These are phyloP conservation scores for Dryas drummondii DNA, from an alignment of 306 rosid genomes.

Conservation along the genomic window DNA sequence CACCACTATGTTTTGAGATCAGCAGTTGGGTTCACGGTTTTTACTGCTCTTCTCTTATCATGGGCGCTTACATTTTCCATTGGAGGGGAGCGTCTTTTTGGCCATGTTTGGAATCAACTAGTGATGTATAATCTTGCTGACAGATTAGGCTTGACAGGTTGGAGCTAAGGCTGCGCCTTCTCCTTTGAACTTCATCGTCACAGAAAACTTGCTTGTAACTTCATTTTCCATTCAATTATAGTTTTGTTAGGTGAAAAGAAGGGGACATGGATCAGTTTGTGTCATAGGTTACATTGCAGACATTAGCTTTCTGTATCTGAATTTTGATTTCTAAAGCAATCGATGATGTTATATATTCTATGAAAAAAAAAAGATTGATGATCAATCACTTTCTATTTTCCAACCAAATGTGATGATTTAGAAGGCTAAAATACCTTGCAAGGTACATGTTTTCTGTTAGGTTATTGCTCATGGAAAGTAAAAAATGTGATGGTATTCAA, in stretches of 20 bases:
- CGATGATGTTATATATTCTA: neutral
- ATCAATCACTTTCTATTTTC: no score
- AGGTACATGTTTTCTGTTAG: no score
- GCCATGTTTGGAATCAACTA: slow-evolving; percentile 81
- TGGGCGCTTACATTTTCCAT: slow-evolving; percentile 86
- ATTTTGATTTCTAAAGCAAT: neutral
- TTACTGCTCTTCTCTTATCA: slow-evolving; percentile 53
- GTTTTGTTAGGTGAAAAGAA: neutral
- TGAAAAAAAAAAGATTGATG: no score
- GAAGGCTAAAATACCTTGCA: no score
- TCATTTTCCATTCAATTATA: neutral
- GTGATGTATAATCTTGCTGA: slow-evolving; percentile 95
- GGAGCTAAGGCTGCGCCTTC: slow-evolving; percentile 57
- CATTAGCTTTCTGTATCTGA: neutral
- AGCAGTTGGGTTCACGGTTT: slow-evolving; percentile 71
- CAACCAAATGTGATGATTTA: no score
- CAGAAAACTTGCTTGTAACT: neutral
- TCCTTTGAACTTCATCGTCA: neutral
- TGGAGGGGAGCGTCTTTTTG: slow-evolving; percentile 81
- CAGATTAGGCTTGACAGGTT: slow-evolving; percentile 63
- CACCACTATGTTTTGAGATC: slow-evolving; percentile 71
- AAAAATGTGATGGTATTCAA: no score
- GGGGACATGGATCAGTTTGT: neutral
- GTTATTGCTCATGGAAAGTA: no score
- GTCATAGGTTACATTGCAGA: neutral